Base-by-base conservation (phyloP, 345 rosid genomes). In the Rhodomyrtus tomentosa region DNA sequence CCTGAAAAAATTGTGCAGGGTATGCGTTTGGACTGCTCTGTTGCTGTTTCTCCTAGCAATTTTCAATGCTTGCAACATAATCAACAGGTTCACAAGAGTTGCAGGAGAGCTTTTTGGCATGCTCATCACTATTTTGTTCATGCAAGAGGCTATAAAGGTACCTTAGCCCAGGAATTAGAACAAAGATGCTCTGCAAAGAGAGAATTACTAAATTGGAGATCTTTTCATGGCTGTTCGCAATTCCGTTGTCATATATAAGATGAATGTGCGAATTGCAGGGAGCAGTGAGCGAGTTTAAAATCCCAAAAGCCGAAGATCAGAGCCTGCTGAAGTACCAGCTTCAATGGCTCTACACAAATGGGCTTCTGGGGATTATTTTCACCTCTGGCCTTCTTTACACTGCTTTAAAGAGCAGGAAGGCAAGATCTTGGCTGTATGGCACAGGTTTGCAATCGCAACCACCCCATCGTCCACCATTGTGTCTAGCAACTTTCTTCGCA, bases 71-170 rank as follows among this genome's bases (percentile, higher is more conserved):
- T 92, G 95, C 83, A 87, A 86, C 84, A 84, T 95, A 62, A 93
- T 96, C 85, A 95, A 92, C 79, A 90, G 94, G 83, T 96, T 96
- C 80, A 96, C 98, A 4, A 90, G 99, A 84, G 32, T 95, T 32
- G 98, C 98, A 11, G 98, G 96, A 11, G 98, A 96, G 86, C 89
- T 93, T 42, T 96, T 96, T 76, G 98, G 99, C 85, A 93, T 95
- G 93, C 82, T 94, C 88, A 96, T 96, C 82, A 84, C 93, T 9
- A 94, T 93, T 85, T 90, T 95, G 42, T 96, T 96, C 93, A 91
- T 96, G 72, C 97, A 96, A 87, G 89, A 96, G 89, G 96, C 98
- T 81, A 88, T 96, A 81, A 92, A 92, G 92, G 98, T 93, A 87
- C 15, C 74, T 62, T 58, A 58, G 14, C 36, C 6, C 72, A 58